phyloP scores from a whole-genome alignment of 495 filamentous ascomycete species.

The Wilcoxina mikolae region DNA sequence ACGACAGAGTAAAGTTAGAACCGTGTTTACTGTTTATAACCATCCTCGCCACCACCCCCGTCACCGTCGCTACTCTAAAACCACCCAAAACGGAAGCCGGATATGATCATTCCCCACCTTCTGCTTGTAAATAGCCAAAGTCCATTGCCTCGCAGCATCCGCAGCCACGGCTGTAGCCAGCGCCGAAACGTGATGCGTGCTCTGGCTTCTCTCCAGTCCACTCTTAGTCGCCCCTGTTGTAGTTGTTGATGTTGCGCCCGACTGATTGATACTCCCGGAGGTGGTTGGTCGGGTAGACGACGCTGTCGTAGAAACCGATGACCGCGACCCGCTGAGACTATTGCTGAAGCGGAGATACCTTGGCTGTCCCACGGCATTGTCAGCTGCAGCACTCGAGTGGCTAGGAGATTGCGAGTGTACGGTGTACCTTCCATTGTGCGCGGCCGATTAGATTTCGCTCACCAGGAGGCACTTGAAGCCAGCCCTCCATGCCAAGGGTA shows the following conservation, averaged over 20 bases:
- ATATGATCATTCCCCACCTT: constrained; percentile 22
- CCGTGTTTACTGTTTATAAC: neutral
- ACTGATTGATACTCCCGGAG: constrained; percentile 12
- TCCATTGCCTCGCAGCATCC: neutral
- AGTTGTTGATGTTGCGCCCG: neutral
- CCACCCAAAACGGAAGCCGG: no score
- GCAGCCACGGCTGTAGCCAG: constrained; percentile 10
- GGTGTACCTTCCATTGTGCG: constrained; percentile 26
- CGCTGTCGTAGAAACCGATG: constrained; percentile 6
- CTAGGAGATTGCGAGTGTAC: neutral
- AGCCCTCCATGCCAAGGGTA: constrained; percentile 25
- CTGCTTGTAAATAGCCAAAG: constrained; percentile 24
- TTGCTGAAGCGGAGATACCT: constrained; percentile 24
- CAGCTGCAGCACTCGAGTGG: neutral
- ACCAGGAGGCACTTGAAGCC: constrained; percentile 24
- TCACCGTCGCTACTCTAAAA: neutral
- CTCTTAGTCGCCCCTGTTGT: neutral
- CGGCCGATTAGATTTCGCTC: constrained; percentile 24
- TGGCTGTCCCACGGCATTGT: constrained; percentile 7
- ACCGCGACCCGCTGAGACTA: constrained; percentile 9
- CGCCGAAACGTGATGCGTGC: constrained; percentile 8
- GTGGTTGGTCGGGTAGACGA: constrained; percentile 21
- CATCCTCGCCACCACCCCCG: neutral
- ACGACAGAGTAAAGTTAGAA: neutral
- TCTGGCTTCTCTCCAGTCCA: constrained; percentile 1